Evolutionary conservation across 148 eudicot genomes (phyloP), one percentile per base, ranked within the genome.

Genomic region (Camellia japonica): DNA sequence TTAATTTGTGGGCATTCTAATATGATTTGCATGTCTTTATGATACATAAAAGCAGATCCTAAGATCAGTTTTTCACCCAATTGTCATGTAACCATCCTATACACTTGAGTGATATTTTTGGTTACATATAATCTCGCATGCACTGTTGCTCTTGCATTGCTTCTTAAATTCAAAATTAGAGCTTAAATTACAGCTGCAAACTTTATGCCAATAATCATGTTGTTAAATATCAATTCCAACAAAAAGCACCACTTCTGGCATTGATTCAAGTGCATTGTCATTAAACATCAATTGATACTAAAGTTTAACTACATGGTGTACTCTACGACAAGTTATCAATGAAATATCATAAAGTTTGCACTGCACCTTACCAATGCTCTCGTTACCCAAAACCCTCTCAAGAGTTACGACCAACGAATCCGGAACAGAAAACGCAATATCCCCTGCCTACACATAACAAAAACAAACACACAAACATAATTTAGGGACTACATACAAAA

Each of bases 351-450:
- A 30, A 61, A 62, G 52, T 41, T 43, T 52, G 67, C 46, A 66
- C 67, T 78, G 71, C 84, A 78, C 83, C 89, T 81, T 91, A 96
- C 99, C 99, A 51, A 96, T 83, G 56, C 88, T 91, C 81, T 96
- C 98, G 49, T 94, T 96, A n/a, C 99, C 99, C 86, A 96, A 78
- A 65, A 96, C 99, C 78, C 98, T 90, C 86, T 96, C 99, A 58
- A 96, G 88, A 1, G 99, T 96, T 55, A 96, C 99, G 9, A 96
- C 91, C 92, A 96, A 84, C 4, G 95, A 87, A 85, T 86, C 79
- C 0, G 99, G 98, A 62, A 96, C 95, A 23, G 95, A 90, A 87
- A 96, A 94, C 23, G 95, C 99, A 80, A 91, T 54, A 84, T 93
- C 99, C 14, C 99, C 99, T 15, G 82, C 87, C 92, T 90, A 80